Percentiles rank a stretch among this genome's conserved stretches.
Conservation (phyloP, 106 monocot genomes). For the Dendrobium officinale region DNA sequence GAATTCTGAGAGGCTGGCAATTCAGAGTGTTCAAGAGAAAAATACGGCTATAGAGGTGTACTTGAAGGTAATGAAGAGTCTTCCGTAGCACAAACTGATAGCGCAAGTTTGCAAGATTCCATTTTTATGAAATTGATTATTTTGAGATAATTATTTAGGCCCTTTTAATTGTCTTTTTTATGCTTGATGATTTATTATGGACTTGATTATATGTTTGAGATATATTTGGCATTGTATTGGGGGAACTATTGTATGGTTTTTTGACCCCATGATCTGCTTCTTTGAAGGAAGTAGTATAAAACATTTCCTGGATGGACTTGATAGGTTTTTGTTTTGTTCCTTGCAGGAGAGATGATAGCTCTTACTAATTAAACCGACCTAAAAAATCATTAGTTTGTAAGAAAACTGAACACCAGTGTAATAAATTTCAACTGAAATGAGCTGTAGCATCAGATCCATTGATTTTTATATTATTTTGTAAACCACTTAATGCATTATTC, state of each 20-base stretch:
- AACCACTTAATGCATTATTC: no score
- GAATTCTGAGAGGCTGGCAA: constrained; percentile 38
- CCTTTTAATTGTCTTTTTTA: background rate
- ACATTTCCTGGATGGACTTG: background rate
- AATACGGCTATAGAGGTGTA: constrained; percentile 34
- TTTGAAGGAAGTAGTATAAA: background rate
- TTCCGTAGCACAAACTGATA: background rate
- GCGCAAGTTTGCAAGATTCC: background rate
- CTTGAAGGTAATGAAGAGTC: constrained; percentile 33
- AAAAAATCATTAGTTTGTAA: background rate
- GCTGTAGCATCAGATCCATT: background rate
- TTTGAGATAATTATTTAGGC: background rate
- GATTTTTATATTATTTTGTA: background rate
- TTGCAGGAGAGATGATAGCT: background rate
- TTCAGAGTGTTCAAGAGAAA: constrained; percentile 48
- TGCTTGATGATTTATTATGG: background rate
- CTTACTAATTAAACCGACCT: background rate
- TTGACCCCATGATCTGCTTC: background rate
- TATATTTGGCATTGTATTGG: no score
- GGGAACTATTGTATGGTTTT: background rate
- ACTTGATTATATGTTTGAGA: background rate
- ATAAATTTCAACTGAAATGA: background rate
- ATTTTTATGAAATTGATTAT: background rate
- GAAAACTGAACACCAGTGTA: background rate
- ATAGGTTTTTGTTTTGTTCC: background rate